Percentiles rank a stretch among this genome's conserved stretches.
Conservation (phyloP, 2,329 filamentous ascomycete genomes). For the Trichoderma aggressivum region DNA sequence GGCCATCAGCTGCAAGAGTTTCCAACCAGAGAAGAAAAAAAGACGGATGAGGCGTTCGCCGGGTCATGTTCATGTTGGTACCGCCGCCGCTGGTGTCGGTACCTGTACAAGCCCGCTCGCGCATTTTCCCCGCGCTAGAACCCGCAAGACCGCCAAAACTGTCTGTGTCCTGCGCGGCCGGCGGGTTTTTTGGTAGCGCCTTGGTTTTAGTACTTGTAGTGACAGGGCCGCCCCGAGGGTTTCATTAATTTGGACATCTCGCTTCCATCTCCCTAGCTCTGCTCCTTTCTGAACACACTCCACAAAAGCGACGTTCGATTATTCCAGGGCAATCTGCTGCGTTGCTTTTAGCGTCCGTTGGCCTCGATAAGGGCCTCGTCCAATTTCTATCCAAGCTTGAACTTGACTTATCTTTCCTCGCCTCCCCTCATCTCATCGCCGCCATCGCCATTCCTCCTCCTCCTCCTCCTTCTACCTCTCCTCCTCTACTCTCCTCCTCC, state of each 20-base stretch:
- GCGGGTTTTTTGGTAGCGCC: background rate
- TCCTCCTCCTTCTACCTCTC: background rate
- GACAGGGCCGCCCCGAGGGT: background rate
- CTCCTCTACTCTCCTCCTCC: background rate
- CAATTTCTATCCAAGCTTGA: slow-evolving; percentile 8
- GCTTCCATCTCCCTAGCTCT: background rate
- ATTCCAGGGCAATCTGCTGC: background rate
- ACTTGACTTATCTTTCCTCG: slow-evolving; percentile 19
- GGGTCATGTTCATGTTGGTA: too few relatives aligned
- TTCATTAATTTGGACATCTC: slow-evolving; percentile 15
- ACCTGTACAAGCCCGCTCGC: background rate
- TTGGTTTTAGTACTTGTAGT: background rate
- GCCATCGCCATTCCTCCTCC: background rate
- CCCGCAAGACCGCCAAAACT: background rate
- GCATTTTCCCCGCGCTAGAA: slow-evolving; percentile 2
- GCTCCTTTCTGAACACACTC: background rate
- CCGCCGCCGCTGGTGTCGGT: background rate
- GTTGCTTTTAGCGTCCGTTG: background rate
- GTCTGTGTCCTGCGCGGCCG: background rate
- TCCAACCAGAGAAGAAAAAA: background rate
- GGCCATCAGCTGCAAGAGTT: background rate
- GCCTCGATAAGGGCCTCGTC: background rate
- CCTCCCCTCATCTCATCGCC: slow-evolving; percentile 19
- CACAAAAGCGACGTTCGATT: background rate
- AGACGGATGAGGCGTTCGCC: background rate